Percentiles rank a stretch among this genome's conserved stretches.
These are phyloP conservation scores for Solanum okadae DNA, from an alignment of 257 asterid genomes.

Conservation along the genomic window DNA sequence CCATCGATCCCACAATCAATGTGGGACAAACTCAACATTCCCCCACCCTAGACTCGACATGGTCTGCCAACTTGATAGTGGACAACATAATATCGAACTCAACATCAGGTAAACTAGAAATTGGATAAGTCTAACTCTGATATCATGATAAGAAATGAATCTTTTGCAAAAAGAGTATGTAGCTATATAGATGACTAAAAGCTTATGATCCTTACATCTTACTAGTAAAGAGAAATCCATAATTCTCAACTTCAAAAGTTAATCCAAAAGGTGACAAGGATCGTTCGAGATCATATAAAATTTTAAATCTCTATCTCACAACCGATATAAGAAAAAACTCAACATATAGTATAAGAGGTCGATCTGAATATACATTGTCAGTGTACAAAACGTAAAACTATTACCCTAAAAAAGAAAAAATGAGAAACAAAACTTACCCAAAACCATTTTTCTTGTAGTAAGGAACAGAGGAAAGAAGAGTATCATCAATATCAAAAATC, in stretches of 20 bases:
- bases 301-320: too few relatives aligned
- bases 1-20: neutral
- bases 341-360: neutral
- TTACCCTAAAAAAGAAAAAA: neutral
- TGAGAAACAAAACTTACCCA: slow-evolving; percentile 32
- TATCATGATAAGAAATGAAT: neutral
- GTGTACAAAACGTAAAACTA: neutral
- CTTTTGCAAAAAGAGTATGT: neutral
- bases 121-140: neutral
- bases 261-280: neutral
- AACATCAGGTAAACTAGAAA: fast-evolving
- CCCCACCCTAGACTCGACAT: neutral
- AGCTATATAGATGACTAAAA: neutral
- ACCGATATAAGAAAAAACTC: neutral
- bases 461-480: slow-evolving; percentile 66
- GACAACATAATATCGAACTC: neutral
- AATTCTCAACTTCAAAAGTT: neutral
- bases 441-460: slow-evolving; percentile 61
- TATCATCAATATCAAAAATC: slow-evolving; percentile 71
- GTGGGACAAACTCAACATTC: neutral
- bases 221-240: neutral
- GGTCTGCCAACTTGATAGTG: neutral
- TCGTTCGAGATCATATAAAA: neutral
- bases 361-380: neutral
- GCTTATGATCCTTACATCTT: neutral